phyloP scores from a whole-genome alignment of 805 yeast genomes.

The Saccharomycopsis sp. region DNA sequence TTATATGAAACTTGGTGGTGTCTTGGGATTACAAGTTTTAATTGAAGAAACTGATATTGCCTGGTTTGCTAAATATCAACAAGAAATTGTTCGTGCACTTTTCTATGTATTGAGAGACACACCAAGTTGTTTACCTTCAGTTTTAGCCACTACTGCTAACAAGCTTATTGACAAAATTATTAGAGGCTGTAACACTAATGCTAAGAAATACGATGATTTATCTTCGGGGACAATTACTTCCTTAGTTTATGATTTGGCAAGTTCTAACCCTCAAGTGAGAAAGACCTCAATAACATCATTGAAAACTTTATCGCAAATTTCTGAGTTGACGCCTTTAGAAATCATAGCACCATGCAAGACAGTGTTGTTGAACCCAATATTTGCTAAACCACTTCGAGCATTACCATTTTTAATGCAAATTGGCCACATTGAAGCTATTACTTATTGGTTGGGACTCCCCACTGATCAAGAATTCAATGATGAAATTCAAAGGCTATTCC shows the following conservation, averaged over 20 bases:
- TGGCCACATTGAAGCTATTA: slow-evolving; percentile 96
- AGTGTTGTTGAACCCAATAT: slow-evolving; percentile 82
- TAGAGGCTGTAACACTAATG: slow-evolving; percentile 54
- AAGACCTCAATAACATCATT: slow-evolving; percentile 73
- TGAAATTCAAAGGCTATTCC: slow-evolving; percentile 73
- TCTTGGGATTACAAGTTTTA: slow-evolving; percentile 71
- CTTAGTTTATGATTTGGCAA: slow-evolving; percentile 85
- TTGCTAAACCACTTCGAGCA: slow-evolving; percentile 94
- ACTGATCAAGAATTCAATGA: slow-evolving; percentile 83
- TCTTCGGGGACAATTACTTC: slow-evolving; percentile 76
- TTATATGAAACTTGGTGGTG: slow-evolving; percentile 83
- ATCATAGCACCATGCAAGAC: slow-evolving; percentile 80
- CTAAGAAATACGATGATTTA: slow-evolving; percentile 53
- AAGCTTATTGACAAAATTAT: slow-evolving; percentile 58
- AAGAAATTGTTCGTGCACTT: slow-evolving; percentile 79
- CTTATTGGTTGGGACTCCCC: slow-evolving; percentile 78
- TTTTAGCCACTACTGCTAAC: slow-evolving; percentile 67
- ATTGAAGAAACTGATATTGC: slow-evolving; percentile 56
- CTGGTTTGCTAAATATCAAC: slow-evolving; percentile 73
- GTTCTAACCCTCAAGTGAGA: slow-evolving; percentile 78
- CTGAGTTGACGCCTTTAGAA: slow-evolving; percentile 61
- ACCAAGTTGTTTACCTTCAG: slow-evolving; percentile 78
- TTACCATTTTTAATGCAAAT: slow-evolving; percentile 98
- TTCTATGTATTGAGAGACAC: slow-evolving; percentile 88
- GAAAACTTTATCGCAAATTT: slow-evolving; percentile 57